Evolutionary conservation across 495 filamentous ascomycete species (phyloP).

Genomic region (Penicillium longicatenatum): DNA sequence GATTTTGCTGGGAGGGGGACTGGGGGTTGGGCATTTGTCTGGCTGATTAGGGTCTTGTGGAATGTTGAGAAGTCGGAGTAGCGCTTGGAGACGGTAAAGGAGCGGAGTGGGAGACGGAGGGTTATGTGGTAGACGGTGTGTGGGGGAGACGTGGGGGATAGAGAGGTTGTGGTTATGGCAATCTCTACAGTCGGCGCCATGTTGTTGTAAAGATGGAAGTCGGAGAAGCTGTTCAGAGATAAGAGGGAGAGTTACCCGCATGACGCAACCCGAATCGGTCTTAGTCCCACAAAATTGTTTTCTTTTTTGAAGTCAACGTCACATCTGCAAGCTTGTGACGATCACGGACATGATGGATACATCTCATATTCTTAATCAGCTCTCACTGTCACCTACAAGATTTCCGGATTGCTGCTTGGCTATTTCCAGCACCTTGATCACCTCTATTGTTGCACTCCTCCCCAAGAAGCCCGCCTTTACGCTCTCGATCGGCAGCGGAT

Average conservation of each 20-base stretch:
- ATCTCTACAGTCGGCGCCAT: conserved; percentile 83
- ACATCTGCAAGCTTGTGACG: background rate
- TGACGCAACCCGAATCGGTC: conserved; percentile 14
- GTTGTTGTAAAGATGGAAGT: conserved; percentile 4
- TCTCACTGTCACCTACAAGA: conserved; percentile 20
- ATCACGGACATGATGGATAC: background rate
- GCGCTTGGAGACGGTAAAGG: conserved; percentile 85
- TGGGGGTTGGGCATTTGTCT: conserved; percentile 64
- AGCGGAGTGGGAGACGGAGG: conserved; percentile 82
- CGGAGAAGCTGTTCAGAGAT: conserved; percentile 3
- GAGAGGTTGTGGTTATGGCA: conserved; percentile 74
- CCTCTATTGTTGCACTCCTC: conserved; percentile 36
- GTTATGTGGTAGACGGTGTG: conserved; percentile 93
- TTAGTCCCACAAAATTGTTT: background rate
- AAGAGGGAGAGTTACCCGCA: conserved; percentile 5
- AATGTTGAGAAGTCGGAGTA: conserved; percentile 90
- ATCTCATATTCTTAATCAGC: background rate
- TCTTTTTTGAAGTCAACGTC: background rate
- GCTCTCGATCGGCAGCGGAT: conserved; percentile 57
- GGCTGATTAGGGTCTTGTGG: conserved; percentile 64
- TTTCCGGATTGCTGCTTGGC: conserved; percentile 51
- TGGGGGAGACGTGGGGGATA: conserved; percentile 64
- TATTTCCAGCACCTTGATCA: conserved; percentile 46
- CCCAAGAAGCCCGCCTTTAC: conserved; percentile 41
- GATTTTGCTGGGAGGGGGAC: conserved; percentile 74